Evolutionary conservation across 768 basidiomycete species (phyloP), one percentile per base, ranked within the genome.

Genomic region (Dentipellis sp.): DNA sequence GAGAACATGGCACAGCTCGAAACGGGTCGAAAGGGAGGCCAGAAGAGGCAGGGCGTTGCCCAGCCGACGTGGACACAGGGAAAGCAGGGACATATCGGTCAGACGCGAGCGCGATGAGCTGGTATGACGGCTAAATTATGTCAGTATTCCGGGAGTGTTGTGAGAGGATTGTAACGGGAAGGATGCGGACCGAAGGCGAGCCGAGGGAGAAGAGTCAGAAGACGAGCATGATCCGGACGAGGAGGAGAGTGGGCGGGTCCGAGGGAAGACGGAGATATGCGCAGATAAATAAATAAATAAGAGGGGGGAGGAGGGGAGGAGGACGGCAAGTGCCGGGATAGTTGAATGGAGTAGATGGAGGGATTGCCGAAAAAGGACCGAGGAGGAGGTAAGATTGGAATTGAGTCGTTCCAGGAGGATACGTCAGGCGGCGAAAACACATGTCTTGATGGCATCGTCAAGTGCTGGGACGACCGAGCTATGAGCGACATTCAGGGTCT

Each of bases 201-300:
- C n/a, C 19, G 19, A n/a, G n/a, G 42, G 42, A n/a, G 19, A 19
- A 19, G n/a, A 17, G 42, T 17, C 42, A 45, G 16, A 45, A 45
- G 42, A 45, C 42, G 42, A 14, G 16, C 48, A 50, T 50, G 48
- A 50, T 50, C 48, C 48, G 48, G 22, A 11, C 48, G 48, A 34
- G 22, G 17, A 50, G 48, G 19, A 9, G 42, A 45, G 42, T 45
- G 11, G 42, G n/a, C 42, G 42, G 42, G 42, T 14, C 42, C 42
- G 42, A 45, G 42, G 19, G 42, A 45, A 45, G 48, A 50, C 48
- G 48, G 48, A 50, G 48, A 50, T 50, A 50, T 50, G 48, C 48
- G 48, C 48, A 34, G 48, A 50, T 50, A 50, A n/a, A 23, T 10
- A 34, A 17, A 22, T 17, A 16, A 50, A 50, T 7, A 50, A 16